phyloP scores from a whole-genome alignment of 202 grass and related monocot genomes.

The Setaria italica region DNA sequence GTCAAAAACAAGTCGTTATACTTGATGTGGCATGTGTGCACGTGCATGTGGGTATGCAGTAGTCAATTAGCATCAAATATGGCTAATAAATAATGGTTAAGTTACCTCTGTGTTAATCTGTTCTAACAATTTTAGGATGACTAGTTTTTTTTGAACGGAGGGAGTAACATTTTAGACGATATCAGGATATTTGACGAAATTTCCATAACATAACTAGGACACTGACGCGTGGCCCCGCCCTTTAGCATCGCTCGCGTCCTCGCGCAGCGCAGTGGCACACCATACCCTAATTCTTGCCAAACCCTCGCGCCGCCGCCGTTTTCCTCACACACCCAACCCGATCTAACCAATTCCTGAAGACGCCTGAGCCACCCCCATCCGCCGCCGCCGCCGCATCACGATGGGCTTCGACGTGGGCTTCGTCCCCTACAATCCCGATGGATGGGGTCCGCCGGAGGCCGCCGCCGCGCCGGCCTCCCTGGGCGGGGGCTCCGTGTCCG shows the following conservation, averaged over 20 bases:
- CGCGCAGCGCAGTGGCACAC: neutral
- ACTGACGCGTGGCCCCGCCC: neutral
- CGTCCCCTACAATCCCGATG: constrained; percentile 89
- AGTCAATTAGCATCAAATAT: no score
- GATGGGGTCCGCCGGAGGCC: constrained; percentile 86
- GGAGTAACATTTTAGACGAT: no score
- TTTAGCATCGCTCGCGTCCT: neutral
- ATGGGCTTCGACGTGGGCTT: constrained; percentile 87
- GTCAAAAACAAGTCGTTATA: no score
- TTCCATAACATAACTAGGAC: no score
- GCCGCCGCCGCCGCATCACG: neutral
- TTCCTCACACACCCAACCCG: neutral
- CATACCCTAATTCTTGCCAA: neutral
- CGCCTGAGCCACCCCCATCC: neutral
- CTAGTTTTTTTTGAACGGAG: no score
- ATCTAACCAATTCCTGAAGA: neutral
- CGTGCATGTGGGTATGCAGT: no score
- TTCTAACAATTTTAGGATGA: no score
- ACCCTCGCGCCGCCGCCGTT: constrained; percentile 6
- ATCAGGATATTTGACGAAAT: no score
- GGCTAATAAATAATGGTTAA: no score
- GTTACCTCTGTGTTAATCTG: no score
- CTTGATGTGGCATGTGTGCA: no score
- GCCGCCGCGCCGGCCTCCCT: constrained; percentile 51
- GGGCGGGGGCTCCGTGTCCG: constrained; percentile 58